A percentile compares a stretch with the other conserved stretches of the same genome.
phyloP scores from a whole-genome alignment of 495 filamentous ascomycete genomes.

The Penicillium waksmanii region DNA sequence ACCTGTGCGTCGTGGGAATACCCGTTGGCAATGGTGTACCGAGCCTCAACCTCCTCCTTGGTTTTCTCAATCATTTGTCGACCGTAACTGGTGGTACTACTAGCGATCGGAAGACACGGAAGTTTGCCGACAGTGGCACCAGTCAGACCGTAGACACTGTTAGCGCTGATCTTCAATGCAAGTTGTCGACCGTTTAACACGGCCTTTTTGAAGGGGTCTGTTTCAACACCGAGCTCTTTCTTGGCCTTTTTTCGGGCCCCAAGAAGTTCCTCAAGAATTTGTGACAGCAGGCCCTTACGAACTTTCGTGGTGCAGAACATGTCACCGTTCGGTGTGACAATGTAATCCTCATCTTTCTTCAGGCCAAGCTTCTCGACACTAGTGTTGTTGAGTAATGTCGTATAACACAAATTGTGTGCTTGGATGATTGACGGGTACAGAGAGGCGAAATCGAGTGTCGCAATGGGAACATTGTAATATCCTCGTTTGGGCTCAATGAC shows the following conservation, averaged over 20 bases:
- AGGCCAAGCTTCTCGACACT: constrained; percentile 72
- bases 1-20: constrained; percentile 93
- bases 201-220: constrained; percentile 95
- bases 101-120: constrained; percentile 92
- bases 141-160: constrained; percentile 97
- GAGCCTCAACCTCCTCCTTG: constrained; percentile 85
- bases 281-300: constrained; percentile 88
- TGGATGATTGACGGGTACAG: constrained; percentile 99
- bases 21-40: constrained; percentile 90
- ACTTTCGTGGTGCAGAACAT: constrained; percentile 87
- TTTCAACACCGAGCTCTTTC: constrained; percentile 86
- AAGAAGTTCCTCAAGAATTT: constrained; percentile 93
- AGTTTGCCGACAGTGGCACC: constrained; percentile 95
- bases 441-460: constrained; percentile 97
- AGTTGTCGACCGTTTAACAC: constrained; percentile 97
- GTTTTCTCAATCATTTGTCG: constrained; percentile 99
- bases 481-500: constrained; percentile 94
- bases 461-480: constrained; percentile 92
- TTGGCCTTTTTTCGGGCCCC: constrained; percentile 90
- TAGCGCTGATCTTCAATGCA: constrained; percentile 94
- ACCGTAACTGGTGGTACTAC: constrained; percentile 93
- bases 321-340: constrained; percentile 91
- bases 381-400: constrained; percentile 84
- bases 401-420: constrained; percentile 98
- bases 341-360: constrained; percentile 90